Evolutionary conservation across 2,329 filamentous ascomycete species (phyloP), one percentile per base, ranked within the genome.

Genomic region (Ceratocystiopsis minuta): DNA sequence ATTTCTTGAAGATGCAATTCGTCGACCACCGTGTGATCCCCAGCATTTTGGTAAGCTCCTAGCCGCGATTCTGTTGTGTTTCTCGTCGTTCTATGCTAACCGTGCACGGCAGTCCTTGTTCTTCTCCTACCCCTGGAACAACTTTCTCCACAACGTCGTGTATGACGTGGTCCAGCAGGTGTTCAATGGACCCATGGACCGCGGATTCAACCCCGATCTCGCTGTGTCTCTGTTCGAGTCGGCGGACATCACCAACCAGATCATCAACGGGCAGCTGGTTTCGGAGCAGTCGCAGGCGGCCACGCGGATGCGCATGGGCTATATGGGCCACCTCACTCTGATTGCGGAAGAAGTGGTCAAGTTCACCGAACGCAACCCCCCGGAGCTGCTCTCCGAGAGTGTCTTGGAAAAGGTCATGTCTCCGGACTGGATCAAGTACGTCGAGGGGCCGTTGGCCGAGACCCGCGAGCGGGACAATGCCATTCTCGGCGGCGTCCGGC

Each of bases 101-200:
- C 53, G 47, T 53, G 45, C 48, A 47, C 36, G 20, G 31, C 49
- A 92, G 85, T 83, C 86, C 44, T 96, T 96, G 65, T 98, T 98
- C 63, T 98, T 98, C 66, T 77, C 80, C 45, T 98, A 96, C 54
- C 88, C 90, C 1, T 98, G 90, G 90, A 98, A 98, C 61, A 98
- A 98, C 59, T 98, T 98, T 56, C 70, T 98, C 37, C 90, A 98
- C 62, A 98, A 98, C 55, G 90, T 98, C 36, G 90, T 98, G 38
- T 98, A 98, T 57, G 90, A 98, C 58, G 87, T 98, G 54, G 84
- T 98, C 36, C 90, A 98, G 59, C 90, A 98, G 64, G 90, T 98
- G 1, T 96, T 98, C 60, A 98, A 98, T 56, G 90, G 90, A 10
- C 86, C 86, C 0, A 94, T 98, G 82, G 88, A 96, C 52, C 80